A percentile compares a stretch with the other conserved stretches of the same genome.
These are phyloP conservation scores for Alnus glutinosa DNA, from an alignment of 306 rosid species.

Conservation along the genomic window DNA sequence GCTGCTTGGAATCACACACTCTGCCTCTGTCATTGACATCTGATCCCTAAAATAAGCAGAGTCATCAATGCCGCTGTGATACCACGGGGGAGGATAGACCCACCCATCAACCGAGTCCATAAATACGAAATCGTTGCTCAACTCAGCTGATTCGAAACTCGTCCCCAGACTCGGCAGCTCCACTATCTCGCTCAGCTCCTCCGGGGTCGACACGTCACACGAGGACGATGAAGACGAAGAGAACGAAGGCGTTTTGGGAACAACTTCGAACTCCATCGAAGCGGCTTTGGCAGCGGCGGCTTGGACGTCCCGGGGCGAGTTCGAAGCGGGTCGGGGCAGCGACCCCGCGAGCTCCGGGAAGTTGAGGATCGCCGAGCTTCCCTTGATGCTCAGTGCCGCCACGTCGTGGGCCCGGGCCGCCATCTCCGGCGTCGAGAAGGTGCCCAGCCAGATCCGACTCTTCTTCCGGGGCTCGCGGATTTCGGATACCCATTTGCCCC, in stretches of 20 bases:
- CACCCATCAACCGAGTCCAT: slow-evolving; percentile 51
- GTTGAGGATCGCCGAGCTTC: slow-evolving; percentile 86
- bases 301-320: slow-evolving; percentile 81
- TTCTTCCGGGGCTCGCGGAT: slow-evolving; percentile 93
- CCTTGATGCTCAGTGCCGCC: slow-evolving; percentile 79
- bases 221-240: not conserved
- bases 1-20: slow-evolving; percentile 32
- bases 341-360: slow-evolving; percentile 71
- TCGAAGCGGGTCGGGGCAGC: slow-evolving; percentile 75
- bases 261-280: slow-evolving; percentile 46
- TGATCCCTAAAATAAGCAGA: slow-evolving; percentile 40
- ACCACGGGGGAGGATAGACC: slow-evolving; percentile 48
- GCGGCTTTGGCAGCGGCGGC: slow-evolving; percentile 91
- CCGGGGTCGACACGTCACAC: slow-evolving; percentile 41
- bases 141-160: slow-evolving; percentile 44
- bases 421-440: slow-evolving; percentile 89
- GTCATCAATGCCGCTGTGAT: slow-evolving; percentile 39
- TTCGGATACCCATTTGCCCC: slow-evolving; percentile 99
- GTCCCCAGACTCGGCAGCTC: slow-evolving; percentile 56
- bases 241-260: slow-evolving; percentile 4
- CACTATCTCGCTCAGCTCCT: slow-evolving; percentile 81
- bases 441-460: slow-evolving; percentile 96
- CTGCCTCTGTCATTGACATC: slow-evolving; percentile 46
- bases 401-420: slow-evolving; percentile 99
- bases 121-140: slow-evolving; percentile 48